phyloP scores from a whole-genome alignment of 768 basidiomycete genomes.

The Tricholoma matsutake region DNA sequence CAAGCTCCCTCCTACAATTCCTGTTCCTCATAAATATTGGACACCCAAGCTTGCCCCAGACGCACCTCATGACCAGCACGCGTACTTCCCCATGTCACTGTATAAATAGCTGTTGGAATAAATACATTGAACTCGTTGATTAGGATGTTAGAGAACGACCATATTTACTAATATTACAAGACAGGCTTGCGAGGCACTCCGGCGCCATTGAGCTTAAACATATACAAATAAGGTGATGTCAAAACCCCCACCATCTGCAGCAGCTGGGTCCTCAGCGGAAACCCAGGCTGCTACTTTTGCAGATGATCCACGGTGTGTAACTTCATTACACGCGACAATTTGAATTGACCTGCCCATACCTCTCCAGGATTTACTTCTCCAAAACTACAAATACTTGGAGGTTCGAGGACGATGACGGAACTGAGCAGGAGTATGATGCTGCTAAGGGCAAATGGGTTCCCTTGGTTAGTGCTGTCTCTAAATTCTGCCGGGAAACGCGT shows the following conservation, averaged over 20 bases:
- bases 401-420: constrained; percentile 85
- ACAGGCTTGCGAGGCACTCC: background rate
- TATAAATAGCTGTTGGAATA: constrained; percentile 39
- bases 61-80: constrained; percentile 78
- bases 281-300: constrained; percentile 68
- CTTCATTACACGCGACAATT: constrained; percentile 10
- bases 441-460: constrained; percentile 78
- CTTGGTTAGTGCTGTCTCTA: constrained; percentile 53
- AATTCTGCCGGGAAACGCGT: background rate
- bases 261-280: constrained; percentile 52
- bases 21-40: constrained; percentile 71
- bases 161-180: too few relatives aligned
- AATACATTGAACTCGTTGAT: background rate
- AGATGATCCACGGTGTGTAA: constrained; percentile 63
- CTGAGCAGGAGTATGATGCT: constrained; percentile 88
- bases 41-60: constrained; percentile 63
- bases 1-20: constrained; percentile 72
- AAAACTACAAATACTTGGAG: constrained; percentile 77
- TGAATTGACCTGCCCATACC: constrained; percentile 20
- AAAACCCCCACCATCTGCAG: constrained; percentile 44
- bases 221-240: constrained; percentile 43
- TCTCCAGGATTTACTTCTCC: constrained; percentile 69
- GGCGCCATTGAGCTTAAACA: constrained; percentile 32
- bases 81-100: constrained; percentile 83
- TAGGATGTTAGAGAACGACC: too few relatives aligned